A percentile compares a stretch with the other conserved stretches of the same genome.
Evolutionary conservation across 768 basidiomycete genomes (phyloP).

Genomic region (Tephrocybe sp.): DNA sequence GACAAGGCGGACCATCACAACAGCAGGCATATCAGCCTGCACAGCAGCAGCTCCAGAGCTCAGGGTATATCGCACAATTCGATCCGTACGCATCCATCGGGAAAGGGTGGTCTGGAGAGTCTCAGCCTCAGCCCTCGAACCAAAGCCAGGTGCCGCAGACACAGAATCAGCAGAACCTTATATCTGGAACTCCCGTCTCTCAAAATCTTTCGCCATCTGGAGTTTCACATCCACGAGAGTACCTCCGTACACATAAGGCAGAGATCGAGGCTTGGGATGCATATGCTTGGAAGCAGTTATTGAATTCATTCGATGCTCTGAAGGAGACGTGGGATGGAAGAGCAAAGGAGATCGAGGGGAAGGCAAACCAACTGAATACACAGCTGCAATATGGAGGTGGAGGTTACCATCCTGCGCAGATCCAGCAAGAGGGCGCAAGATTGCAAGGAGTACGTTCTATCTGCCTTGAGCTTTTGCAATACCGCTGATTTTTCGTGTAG

Average conservation of each 20-base stretch:
- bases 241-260: conserved; percentile 61
- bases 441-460: conserved; percentile 54
- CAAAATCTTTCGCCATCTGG: conserved; percentile 32
- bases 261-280: conserved; percentile 73
- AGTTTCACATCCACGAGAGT: conserved; percentile 66
- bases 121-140: conserved; percentile 17
- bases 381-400: conserved; percentile 45
- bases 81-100: conserved; percentile 51
- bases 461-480: conserved; percentile 2
- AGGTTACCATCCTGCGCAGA: conserved; percentile 44
- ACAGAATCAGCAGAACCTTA: conserved; percentile 11
- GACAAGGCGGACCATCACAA: conserved; percentile 24
- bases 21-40: conserved; percentile 38
- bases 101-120: conserved; percentile 39
- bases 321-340: conserved; percentile 65
- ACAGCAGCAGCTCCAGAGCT: conserved; percentile 48
- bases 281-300: conserved; percentile 70
- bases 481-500: conserved; percentile 29
- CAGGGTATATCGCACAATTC: conserved; percentile 48
- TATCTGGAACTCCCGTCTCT: conserved; percentile 19
- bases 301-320: conserved; percentile 61
- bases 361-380: conserved; percentile 43
- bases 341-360: conserved; percentile 53
- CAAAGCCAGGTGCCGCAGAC: conserved; percentile 18
- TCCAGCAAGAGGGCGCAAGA: conserved; percentile 56